Evolutionary conservation across 305 asterid genomes (phyloP).

Genomic region (Lippia alba): DNA sequence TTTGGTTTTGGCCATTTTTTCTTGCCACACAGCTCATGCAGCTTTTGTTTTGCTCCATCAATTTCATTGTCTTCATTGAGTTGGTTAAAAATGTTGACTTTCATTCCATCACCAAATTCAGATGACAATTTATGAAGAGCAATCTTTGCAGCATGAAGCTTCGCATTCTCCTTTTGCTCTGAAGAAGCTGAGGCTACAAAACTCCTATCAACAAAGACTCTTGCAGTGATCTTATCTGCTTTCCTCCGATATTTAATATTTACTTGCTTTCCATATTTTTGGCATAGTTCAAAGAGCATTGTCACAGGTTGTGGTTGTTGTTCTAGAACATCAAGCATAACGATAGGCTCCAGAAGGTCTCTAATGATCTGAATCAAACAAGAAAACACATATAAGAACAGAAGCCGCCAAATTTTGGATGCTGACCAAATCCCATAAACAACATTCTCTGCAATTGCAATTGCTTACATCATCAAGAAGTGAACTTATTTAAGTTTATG

Average conservation of each 20-base stretch:
- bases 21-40: slow-evolving; percentile 71
- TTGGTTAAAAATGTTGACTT: slow-evolving; percentile 22
- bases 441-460: too few species aligned
- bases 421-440: too few species aligned
- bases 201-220: slow-evolving; percentile 66
- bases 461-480: too few species aligned
- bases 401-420: background rate
- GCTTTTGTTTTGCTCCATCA: slow-evolving; percentile 71
- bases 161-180: slow-evolving; percentile 72
- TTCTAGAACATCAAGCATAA: slow-evolving; percentile 56
- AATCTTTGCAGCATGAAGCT: slow-evolving; percentile 78
- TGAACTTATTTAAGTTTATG: background rate
- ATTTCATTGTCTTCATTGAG: slow-evolving; percentile 51
- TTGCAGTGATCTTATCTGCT: slow-evolving; percentile 53
- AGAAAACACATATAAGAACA: slow-evolving; percentile 19
- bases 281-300: slow-evolving; percentile 66
- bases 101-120: slow-evolving; percentile 14
- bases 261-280: slow-evolving; percentile 65
- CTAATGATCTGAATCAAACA: slow-evolving; percentile 43
- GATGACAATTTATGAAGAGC: slow-evolving; percentile 57
- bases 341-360: slow-evolving; percentile 63
- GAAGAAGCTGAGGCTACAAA: slow-evolving; percentile 65
- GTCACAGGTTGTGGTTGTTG: slow-evolving; percentile 90
- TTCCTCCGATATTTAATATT: slow-evolving; percentile 51
- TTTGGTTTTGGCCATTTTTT: slow-evolving; percentile 76